Conservation (phyloP, 176 grass and related monocot genomes). For the Rhipidocladum racemiflorum region DNA sequence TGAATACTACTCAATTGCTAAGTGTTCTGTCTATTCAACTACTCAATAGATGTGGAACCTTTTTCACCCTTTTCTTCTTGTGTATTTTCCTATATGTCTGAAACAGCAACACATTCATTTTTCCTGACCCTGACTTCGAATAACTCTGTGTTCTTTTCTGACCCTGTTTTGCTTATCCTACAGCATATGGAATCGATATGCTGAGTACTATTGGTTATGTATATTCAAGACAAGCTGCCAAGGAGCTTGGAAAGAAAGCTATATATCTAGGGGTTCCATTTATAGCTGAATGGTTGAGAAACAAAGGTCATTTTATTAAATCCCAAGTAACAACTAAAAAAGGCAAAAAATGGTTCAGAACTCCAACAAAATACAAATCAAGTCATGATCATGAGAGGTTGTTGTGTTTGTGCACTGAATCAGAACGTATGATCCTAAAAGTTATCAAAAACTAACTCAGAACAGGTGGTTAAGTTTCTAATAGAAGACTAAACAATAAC, state of each 20-base stretch:
- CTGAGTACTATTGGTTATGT: conserved; percentile 89
- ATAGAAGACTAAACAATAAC: too few relatives aligned
- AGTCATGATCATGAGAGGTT: background rate
- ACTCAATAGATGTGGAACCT: background rate
- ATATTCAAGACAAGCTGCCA: conserved; percentile 85
- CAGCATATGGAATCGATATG: conserved; percentile 93
- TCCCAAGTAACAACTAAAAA: conserved; percentile 90
- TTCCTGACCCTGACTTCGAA: background rate
- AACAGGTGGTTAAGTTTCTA: too few relatives aligned
- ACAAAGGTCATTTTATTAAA: conserved; percentile 92
- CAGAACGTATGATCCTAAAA: too few relatives aligned
- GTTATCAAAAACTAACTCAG: too few relatives aligned
- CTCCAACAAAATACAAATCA: background rate
- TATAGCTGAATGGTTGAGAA: conserved; percentile 95
- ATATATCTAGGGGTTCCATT: conserved; percentile 85
- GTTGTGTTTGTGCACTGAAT: background rate
- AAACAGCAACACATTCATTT: background rate
- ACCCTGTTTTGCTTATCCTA: conserved; percentile 14
- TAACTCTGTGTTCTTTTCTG: background rate
- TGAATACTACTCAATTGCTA: conserved; percentile 29
- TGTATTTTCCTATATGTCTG: conserved; percentile 10
- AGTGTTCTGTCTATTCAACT: background rate
- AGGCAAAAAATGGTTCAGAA: too few relatives aligned
- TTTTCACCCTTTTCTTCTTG: conserved; percentile 1
- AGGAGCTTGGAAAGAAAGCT: conserved; percentile 90